phyloP scores from a whole-genome alignment of 2,329 filamentous ascomycete species.

The Fusarium armeniacum region DNA sequence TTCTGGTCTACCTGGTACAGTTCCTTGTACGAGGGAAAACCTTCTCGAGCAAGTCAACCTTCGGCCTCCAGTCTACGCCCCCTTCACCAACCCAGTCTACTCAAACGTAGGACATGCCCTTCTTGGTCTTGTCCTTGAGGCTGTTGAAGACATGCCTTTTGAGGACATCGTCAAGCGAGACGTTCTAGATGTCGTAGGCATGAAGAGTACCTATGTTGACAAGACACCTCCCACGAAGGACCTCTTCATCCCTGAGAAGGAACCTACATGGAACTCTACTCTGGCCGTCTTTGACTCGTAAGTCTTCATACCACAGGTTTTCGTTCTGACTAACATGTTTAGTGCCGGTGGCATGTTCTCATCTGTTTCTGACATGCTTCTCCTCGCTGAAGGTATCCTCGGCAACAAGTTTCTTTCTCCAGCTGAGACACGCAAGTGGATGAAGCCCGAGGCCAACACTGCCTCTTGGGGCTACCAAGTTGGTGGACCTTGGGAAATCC shows the following conservation, averaged over 20 bases:
- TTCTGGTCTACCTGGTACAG: slow-evolving; percentile 54
- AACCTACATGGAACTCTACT: slow-evolving; percentile 54
- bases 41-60: slow-evolving; percentile 49
- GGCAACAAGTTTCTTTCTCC: slow-evolving; percentile 58
- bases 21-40: slow-evolving; percentile 51
- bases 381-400: slow-evolving; percentile 60
- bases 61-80: slow-evolving; percentile 57
- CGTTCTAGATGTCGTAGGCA: slow-evolving; percentile 59
- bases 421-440: slow-evolving; percentile 59
- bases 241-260: slow-evolving; percentile 55
- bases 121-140: slow-evolving; percentile 62
- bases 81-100: slow-evolving; percentile 63
- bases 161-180: slow-evolving; percentile 56
- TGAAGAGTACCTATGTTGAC: slow-evolving; percentile 58
- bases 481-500: slow-evolving; percentile 64
- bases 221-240: slow-evolving; percentile 51
- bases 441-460: slow-evolving; percentile 59
- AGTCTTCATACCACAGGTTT: slow-evolving; percentile 13
- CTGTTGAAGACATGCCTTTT: slow-evolving; percentile 58
- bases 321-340: not conserved
- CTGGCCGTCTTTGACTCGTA: slow-evolving; percentile 55
- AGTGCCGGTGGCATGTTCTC: slow-evolving; percentile 60
- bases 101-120: slow-evolving; percentile 63
- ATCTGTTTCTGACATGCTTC: slow-evolving; percentile 58
- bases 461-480: slow-evolving; percentile 56